Evolutionary conservation across 768 basidiomycete genomes (phyloP).

Genomic region (Suillus occidentalis): DNA sequence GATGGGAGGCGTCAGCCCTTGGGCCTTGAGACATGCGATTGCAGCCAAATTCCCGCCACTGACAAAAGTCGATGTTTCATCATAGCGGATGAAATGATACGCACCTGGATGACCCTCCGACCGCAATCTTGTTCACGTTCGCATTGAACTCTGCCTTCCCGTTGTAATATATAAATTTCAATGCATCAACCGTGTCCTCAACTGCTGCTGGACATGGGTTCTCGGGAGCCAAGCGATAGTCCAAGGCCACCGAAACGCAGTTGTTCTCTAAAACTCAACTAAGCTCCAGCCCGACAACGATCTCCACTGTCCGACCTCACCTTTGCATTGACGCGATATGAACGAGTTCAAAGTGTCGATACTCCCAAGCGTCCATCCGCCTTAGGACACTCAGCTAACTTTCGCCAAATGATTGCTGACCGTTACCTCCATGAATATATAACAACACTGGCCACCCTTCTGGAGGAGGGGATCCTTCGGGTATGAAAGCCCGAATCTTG

Average conservation of each 20-base stretch:
- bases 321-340: slow-evolving; percentile 31
- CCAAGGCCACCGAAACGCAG: slow-evolving; percentile 64
- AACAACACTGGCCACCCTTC: slow-evolving; percentile 71
- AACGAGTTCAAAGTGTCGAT: slow-evolving; percentile 63
- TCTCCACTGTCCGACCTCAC: slow-evolving; percentile 8
- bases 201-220: slow-evolving; percentile 70
- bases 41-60: slow-evolving; percentile 75
- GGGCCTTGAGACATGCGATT: slow-evolving; percentile 63
- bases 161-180: slow-evolving; percentile 57
- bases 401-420: background rate
- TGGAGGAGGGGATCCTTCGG: slow-evolving; percentile 46
- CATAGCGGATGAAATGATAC: background rate
- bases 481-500: slow-evolving; percentile 63
- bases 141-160: slow-evolving; percentile 47
- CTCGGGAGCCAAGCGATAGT: slow-evolving; percentile 75
- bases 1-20: slow-evolving; percentile 45
- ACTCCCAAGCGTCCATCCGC: slow-evolving; percentile 74
- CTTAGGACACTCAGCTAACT: slow-evolving; percentile 31
- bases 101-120: slow-evolving; percentile 72
- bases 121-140: slow-evolving; percentile 55
- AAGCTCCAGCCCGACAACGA: background rate
- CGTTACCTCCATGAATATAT: slow-evolving; percentile 69
- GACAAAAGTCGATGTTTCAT: slow-evolving; percentile 1
- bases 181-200: slow-evolving; percentile 65
- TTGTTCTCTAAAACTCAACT: slow-evolving; percentile 44